Evolutionary conservation across 306 rosid species (phyloP), one percentile per base, ranked within the genome.

Genomic region (Prunus dulcis): DNA sequence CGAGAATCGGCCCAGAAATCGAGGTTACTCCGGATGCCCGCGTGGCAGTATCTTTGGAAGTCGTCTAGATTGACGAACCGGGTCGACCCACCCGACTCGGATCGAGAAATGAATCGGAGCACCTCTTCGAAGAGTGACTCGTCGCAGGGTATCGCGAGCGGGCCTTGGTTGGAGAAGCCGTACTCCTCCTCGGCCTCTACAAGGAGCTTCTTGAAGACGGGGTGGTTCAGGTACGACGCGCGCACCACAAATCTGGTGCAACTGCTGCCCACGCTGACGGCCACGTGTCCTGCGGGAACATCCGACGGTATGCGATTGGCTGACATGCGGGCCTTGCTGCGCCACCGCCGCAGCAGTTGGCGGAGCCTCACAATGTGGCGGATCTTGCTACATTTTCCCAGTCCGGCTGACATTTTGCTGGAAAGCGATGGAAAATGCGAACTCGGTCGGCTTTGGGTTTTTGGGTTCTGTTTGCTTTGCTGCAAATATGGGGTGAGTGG

Each of bases 221-320:
- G 97, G 58, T 95, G 99, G 91, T 95, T 95, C 64, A 95, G 91
- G 85, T 92, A 77, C 34, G 97, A 75, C 3, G 97, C 88, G 14
- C 87, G 92, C 76, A 95, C 92, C 18, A 95, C 86, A 18, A 84
- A 89, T 62, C 99, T 80, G 64, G 86, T 87, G 76, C 65, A 76
- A 64, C 79, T 82, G 28, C 65, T 61, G 7, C 99, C 99, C 22
- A 92, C 98, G 63, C 96, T 80, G 6, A 95, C 91, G 1, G 99
- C 99, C 72, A 95, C 89, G 91, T 92, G 93, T 70, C 99, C 99
- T 0, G 93, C 83, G 0, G 99, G 99, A 1, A 95, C 98, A 72
- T 95, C 99, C 2, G 96, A 81, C 20, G 99, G 99, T 9, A 85
- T 75, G 2, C 90, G 82, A 28, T 49, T 87, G 23, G 90, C 89